phyloP scores from a whole-genome alignment of 192 early-diverging fungal genomes.

The Linnemannia schmuckeri region DNA sequence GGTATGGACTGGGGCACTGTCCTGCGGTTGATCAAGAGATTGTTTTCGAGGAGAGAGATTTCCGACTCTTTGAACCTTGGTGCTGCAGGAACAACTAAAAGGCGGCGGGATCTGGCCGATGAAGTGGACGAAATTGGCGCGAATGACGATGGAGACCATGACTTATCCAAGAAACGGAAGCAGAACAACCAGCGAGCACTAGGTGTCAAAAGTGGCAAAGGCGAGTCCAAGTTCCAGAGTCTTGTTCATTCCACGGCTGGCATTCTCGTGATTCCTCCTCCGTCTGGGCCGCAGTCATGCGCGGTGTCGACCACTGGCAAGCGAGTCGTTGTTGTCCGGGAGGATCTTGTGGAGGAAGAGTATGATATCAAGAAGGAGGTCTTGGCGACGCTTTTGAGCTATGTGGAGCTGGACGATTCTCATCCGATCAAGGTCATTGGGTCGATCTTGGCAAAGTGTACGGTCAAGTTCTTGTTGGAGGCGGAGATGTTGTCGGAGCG shows the following conservation, averaged over 20 bases:
- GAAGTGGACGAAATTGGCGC: not conserved
- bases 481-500: slow-evolving; percentile 25
- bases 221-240: not conserved
- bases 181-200: slow-evolving; percentile 30
- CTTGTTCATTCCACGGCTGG: slow-evolving; percentile 19
- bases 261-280: slow-evolving; percentile 37
- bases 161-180: slow-evolving; percentile 28
- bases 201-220: slow-evolving; percentile 11
- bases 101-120: not conserved
- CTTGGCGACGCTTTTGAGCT: slow-evolving; percentile 45
- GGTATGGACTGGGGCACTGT: slow-evolving; percentile 51
- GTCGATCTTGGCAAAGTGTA: slow-evolving; percentile 45
- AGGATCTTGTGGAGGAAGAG: slow-evolving; percentile 39
- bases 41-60: slow-evolving; percentile 43
- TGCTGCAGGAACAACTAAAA: not conserved
- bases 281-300: not conserved
- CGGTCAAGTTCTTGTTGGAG: slow-evolving; percentile 41
- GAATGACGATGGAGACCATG: slow-evolving; percentile 1
- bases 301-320: not conserved
- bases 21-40: slow-evolving; percentile 37
- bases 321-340: slow-evolving; percentile 36
- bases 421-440: slow-evolving; percentile 44
- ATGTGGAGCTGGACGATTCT: slow-evolving; percentile 45
- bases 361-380: slow-evolving; percentile 56
- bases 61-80: not conserved